These are phyloP conservation scores for Fusarium musae DNA, from an alignment of 2,329 filamentous ascomycete genomes.

Conservation along the genomic window DNA sequence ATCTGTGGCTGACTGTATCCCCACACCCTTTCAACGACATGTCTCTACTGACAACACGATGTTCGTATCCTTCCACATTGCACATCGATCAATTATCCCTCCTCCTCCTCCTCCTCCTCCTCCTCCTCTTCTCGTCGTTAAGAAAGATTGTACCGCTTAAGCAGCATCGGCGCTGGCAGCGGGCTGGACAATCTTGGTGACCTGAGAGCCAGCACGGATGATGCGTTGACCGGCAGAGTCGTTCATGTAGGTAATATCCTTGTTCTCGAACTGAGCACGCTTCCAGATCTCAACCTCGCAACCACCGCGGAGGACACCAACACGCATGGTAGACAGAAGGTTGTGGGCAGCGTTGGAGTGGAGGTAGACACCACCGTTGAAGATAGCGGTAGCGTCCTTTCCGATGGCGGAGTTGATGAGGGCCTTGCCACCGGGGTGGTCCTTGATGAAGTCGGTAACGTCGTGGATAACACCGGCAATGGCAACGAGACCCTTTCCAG, in stretches of 20 bases:
- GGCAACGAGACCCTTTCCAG: conserved; percentile 78
- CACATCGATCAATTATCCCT: conserved; percentile 33
- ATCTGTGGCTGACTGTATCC: conserved; percentile 29
- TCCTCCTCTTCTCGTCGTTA: conserved; percentile 32
- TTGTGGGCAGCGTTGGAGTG: conserved; percentile 94
- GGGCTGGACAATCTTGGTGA: conserved; percentile 84
- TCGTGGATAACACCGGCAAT: conserved; percentile 90
- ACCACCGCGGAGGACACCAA: conserved; percentile 86
- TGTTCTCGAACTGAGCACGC: conserved; percentile 84
- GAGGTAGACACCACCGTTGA: conserved; percentile 91
- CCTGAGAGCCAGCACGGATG: conserved; percentile 85
- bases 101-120: conserved; percentile 27
- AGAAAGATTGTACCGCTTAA: conserved; percentile 51
- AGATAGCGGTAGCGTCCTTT: conserved; percentile 90
- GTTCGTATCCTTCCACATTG: conserved; percentile 12
- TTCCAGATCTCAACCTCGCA: conserved; percentile 96
- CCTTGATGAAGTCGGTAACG: conserved; percentile 84
- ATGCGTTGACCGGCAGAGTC: conserved; percentile 85
- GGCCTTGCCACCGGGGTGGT: conserved; percentile 90
- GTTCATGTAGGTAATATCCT: conserved; percentile 82
- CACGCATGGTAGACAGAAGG: conserved; percentile 86
- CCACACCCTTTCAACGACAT: conserved; percentile 31
- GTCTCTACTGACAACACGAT: conserved; percentile 17
- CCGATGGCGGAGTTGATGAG: conserved; percentile 85
- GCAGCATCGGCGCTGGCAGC: conserved; percentile 87